phyloP scores from a whole-genome alignment of 2,329 filamentous ascomycete species.

The Diaporthe nobilis region DNA sequence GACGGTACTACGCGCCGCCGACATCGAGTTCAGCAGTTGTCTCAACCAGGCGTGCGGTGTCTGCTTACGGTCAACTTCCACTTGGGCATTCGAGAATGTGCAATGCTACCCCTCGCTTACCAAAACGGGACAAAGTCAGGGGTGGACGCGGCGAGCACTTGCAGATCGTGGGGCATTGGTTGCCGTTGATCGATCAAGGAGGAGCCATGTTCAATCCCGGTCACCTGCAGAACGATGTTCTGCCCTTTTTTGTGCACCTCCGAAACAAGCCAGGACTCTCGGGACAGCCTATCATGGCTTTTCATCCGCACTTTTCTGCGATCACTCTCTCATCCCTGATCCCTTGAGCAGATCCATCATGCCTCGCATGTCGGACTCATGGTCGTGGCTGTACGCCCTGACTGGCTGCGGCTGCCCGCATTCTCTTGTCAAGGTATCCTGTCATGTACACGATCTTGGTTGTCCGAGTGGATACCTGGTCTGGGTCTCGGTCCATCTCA shows the following conservation, averaged over 20 bases:
- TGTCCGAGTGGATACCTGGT: slow-evolving; percentile 35
- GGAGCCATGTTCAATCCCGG: slow-evolving; percentile 30
- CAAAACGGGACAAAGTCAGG: slow-evolving; percentile 43
- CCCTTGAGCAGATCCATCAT: slow-evolving; percentile 53
- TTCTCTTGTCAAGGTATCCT: slow-evolving; percentile 43
- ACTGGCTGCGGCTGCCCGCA: slow-evolving; percentile 51
- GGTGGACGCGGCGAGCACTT: slow-evolving; percentile 40
- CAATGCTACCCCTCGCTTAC: slow-evolving; percentile 35
- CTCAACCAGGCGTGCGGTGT: neutral
- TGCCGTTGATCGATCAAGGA: slow-evolving; percentile 35
- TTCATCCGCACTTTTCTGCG: slow-evolving; percentile 40
- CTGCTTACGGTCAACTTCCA: neutral
- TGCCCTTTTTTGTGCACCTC: slow-evolving; percentile 47
- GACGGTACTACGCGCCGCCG: neutral
- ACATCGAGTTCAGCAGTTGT: neutral
- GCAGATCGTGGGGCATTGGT: slow-evolving; percentile 38
- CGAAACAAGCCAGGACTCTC: slow-evolving; percentile 52
- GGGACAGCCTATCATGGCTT: slow-evolving; percentile 50
- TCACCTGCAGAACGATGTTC: slow-evolving; percentile 44
- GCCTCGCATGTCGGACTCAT: slow-evolving; percentile 55
- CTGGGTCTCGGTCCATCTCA: slow-evolving; percentile 43
- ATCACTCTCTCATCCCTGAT: slow-evolving; percentile 45
- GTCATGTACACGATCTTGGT: slow-evolving; percentile 48
- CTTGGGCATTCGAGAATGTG: slow-evolving; percentile 19
- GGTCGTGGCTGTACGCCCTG: slow-evolving; percentile 52